Base-by-base conservation (phyloP, 441 rosid genomes). In the Melastoma candidum region DNA sequence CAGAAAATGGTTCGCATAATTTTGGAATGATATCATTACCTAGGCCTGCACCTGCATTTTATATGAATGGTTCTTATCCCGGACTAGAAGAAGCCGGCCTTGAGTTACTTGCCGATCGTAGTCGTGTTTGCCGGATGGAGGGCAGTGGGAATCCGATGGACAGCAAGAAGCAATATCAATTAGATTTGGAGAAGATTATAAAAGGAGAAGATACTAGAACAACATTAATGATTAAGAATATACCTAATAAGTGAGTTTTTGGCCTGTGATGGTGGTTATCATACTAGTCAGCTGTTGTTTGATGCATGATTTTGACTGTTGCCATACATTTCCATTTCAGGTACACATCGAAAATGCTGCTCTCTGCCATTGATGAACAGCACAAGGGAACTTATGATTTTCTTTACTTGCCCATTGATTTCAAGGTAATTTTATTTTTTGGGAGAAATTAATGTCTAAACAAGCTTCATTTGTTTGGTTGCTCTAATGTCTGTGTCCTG, bases 321-420 rank as follows among this genome's bases (percentile, higher is more conserved):
- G 8, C 51, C 57, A 53, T 5, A 66, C 36, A 12, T 68, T 57
- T 59, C 36, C 49, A 26, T 47, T 47, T 52, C 61, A 87, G 96
- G 77, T 87, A 87, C 58, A 87, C 96, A 56, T 80, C 83, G 14
- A 87, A 82, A 74, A 87, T 87, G 95, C 64, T 87, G 66, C 85
- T 78, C 63, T 87, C 87, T 58, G 87, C 90, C n/a, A 80, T 87
- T 45, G 90, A 87, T 69, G 93, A 84, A 66, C 71, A 78, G 67
- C 90, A 84, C 60, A 49, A 58, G 6, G 83, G 85, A 57, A 68
- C 85, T 60, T 87, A 80, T 45, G 95, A 87, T 74, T 87, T 84
- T 58, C 82, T 87, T 48, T 87, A 81, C 66, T 68, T 87, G 68
- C 93, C 93, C 32, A 78, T 80, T 57, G 93, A 87, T 63, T 74